Percentiles rank a stretch among this genome's conserved stretches.
phyloP scores from a whole-genome alignment of 306 rosid genomes.

The Abrus pulchellus region DNA sequence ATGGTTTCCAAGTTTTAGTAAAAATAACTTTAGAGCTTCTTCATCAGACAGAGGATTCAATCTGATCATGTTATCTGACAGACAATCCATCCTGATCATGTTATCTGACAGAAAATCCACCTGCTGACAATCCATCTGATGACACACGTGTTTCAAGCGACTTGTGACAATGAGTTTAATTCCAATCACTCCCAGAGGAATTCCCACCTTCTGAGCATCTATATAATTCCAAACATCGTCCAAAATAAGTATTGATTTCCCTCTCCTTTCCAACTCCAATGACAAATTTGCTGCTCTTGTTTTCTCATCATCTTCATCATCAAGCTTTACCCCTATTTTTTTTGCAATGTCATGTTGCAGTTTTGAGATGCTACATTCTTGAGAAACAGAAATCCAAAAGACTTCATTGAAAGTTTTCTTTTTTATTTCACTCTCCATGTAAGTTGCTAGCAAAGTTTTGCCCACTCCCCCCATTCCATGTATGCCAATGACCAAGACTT shows the following conservation, averaged over 20 bases:
- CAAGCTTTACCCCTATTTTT: conserved; percentile 19
- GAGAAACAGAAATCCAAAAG: conserved; percentile 43
- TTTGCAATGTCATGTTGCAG: conserved; percentile 39
- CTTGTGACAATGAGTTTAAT: conserved; percentile 47
- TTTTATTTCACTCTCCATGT: conserved; percentile 25
- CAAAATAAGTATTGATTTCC: conserved; percentile 39
- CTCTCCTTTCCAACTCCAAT: not conserved
- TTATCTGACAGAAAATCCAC: not conserved
- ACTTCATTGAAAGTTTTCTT: conserved; percentile 20
- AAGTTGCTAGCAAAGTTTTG: conserved; percentile 48
- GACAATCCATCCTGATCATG: conserved; percentile 24
- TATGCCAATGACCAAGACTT: conserved; percentile 34
- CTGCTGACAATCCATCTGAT: conserved; percentile 38
- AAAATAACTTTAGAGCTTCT: no score
- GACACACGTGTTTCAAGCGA: conserved; percentile 46
- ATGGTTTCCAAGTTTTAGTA: no score
- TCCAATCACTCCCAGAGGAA: conserved; percentile 17
- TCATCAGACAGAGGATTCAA: no score
- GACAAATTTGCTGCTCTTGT: conserved; percentile 25
- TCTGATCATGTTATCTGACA: no score
- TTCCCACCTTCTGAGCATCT: conserved; percentile 41
- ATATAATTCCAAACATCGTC: no score
- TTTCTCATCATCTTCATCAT: not conserved
- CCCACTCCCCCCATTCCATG: conserved; percentile 59
- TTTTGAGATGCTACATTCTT: conserved; percentile 24